Conservation (phyloP, 176 grass and related monocot species). For the Guadua angustifolia region DNA sequence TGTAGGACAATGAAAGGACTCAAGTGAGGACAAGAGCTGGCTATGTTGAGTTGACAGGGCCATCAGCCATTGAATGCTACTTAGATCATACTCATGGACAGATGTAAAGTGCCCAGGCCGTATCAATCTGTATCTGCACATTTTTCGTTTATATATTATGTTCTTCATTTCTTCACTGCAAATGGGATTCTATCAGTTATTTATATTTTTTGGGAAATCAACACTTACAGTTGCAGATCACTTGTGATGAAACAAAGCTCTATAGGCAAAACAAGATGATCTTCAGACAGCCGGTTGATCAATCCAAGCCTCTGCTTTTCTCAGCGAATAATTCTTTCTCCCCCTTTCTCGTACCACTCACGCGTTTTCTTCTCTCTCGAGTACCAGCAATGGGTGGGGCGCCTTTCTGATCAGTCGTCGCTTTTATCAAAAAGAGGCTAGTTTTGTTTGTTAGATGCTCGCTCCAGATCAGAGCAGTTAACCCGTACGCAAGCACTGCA, state of each 20-base stretch:
- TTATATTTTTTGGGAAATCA: too few species aligned
- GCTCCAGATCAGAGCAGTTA: not conserved
- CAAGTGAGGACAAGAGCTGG: not conserved
- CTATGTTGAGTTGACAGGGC: not conserved
- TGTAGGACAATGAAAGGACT: not conserved
- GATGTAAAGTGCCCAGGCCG: not conserved
- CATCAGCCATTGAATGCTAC: slow-evolving; percentile 25
- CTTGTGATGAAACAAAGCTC: not conserved
- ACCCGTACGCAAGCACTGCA: not conserved
- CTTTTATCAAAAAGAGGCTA: not conserved
- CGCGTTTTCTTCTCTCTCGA: not conserved
- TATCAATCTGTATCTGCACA: not conserved
- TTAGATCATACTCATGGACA: slow-evolving; percentile 29
- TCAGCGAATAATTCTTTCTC: not conserved
- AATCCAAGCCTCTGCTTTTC: not conserved
- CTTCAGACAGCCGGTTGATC: not conserved
- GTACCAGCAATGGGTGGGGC: not conserved
- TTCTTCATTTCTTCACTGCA: not conserved
- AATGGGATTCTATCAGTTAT: too few species aligned
- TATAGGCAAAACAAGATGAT: not conserved
- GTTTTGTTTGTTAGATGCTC: slow-evolving; percentile 6
- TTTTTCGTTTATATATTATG: not conserved
- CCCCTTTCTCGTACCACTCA: not conserved
- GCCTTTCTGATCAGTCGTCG: not conserved
- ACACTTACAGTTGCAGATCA: too few species aligned